Evolutionary conservation across 2,329 filamentous ascomycete genomes (phyloP).

Genomic region (Fusarium coffeatum): DNA sequence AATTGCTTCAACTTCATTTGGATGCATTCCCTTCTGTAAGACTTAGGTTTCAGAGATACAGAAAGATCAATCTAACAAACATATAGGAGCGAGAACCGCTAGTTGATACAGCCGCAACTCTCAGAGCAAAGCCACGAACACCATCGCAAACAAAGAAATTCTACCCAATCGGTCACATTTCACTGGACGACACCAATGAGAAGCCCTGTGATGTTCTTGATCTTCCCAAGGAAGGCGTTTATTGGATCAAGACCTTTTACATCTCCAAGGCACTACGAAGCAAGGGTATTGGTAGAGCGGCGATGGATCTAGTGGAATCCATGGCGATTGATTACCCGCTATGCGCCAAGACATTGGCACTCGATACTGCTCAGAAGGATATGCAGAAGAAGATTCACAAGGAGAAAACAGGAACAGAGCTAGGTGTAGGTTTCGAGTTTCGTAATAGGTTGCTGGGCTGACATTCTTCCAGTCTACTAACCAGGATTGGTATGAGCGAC

Average conservation of each 20-base stretch:
- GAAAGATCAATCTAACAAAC: neutral
- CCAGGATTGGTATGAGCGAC: slow-evolving; percentile 48
- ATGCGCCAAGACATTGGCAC: slow-evolving; percentile 40
- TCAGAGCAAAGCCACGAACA: slow-evolving; percentile 30
- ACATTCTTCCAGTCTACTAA: slow-evolving; percentile 37
- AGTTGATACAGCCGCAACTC: slow-evolving; percentile 29
- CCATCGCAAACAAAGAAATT: slow-evolving; percentile 27
- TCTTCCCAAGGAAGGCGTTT: slow-evolving; percentile 35
- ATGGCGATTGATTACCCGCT: slow-evolving; percentile 45
- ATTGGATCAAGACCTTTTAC: slow-evolving; percentile 50
- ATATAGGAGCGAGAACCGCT: slow-evolving; percentile 29
- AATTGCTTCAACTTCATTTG: slow-evolving; percentile 28
- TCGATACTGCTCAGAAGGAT: slow-evolving; percentile 46
- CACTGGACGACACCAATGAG: slow-evolving; percentile 37
- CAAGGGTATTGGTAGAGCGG: slow-evolving; percentile 45
- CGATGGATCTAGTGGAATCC: slow-evolving; percentile 47
- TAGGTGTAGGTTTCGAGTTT: slow-evolving; percentile 2
- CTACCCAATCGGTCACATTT: slow-evolving; percentile 43
- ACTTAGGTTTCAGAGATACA: rapidly evolving
- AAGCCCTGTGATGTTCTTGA: slow-evolving; percentile 21
- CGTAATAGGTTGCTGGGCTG: rapidly evolving
- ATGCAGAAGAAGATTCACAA: slow-evolving; percentile 17
- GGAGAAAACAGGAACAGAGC: neutral
- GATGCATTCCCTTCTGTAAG: slow-evolving; percentile 30
- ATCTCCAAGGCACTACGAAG: slow-evolving; percentile 43